These are phyloP conservation scores for Populus hybrid DNA, from an alignment of 441 rosid species.

Conservation along the genomic window DNA sequence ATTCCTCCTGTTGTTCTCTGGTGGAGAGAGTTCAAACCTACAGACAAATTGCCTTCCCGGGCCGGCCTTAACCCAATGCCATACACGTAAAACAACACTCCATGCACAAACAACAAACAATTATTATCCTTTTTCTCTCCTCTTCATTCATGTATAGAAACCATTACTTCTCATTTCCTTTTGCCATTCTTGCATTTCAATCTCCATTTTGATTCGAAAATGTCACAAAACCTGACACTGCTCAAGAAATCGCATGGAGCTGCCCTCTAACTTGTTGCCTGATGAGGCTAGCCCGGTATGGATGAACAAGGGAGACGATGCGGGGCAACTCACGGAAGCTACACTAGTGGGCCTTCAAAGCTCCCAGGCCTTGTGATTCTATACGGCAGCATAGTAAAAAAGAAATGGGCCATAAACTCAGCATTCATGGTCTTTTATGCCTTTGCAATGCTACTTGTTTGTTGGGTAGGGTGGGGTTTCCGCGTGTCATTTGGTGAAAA, in stretches of 20 bases:
- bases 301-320: conserved; percentile 59
- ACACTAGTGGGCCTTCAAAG: conserved; percentile 52
- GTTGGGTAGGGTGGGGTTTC: conserved; percentile 59
- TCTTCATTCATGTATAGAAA: no score
- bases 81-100: not conserved
- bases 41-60: not conserved
- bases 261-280: conserved; percentile 35
- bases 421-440: conserved; percentile 65
- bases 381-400: conserved; percentile 49
- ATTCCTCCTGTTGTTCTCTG: not conserved
- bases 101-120: no score
- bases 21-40: not conserved
- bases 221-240: no score
- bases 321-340: conserved; percentile 66
- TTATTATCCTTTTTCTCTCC: no score
- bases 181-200: no score
- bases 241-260: conserved; percentile 12
- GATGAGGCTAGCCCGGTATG: conserved; percentile 41
- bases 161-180: no score
- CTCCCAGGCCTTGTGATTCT: conserved; percentile 59
- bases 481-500: conserved; percentile 47
- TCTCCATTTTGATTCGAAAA: no score
- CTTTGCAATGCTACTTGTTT: conserved; percentile 41
- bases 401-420: conserved; percentile 59
- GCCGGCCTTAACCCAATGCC: not conserved